phyloP scores from a whole-genome alignment of 345 rosid species.

The Corchorus olitorius region DNA sequence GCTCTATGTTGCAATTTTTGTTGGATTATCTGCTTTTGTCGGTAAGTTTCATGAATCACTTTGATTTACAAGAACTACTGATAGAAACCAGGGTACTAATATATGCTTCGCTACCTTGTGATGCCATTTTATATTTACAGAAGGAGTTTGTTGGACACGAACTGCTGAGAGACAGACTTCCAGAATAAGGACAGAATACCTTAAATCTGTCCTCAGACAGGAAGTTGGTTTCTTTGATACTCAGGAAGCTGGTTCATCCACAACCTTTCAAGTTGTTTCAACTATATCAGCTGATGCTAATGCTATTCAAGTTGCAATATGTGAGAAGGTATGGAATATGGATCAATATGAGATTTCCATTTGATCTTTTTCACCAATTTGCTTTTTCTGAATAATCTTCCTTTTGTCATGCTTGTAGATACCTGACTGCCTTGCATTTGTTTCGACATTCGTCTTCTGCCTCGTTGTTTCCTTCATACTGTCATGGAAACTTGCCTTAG shows the following conservation, averaged over 20 bases:
- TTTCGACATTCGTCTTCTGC: constrained; percentile 60
- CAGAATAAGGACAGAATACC: constrained; percentile 55
- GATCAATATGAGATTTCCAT: background rate
- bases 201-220: constrained; percentile 69
- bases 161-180: constrained; percentile 76
- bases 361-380: background rate
- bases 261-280: constrained; percentile 59
- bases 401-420: constrained; percentile 41
- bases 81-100: background rate
- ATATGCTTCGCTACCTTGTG: background rate
- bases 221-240: constrained; percentile 69
- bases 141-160: constrained; percentile 75
- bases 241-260: constrained; percentile 61
- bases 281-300: constrained; percentile 65
- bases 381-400: background rate
- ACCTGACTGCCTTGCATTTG: constrained; percentile 51
- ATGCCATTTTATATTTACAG: constrained; percentile 33
- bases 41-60: constrained; percentile 38
- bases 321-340: constrained; percentile 52
- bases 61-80: background rate
- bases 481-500: constrained; percentile 62
- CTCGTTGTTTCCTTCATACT: constrained; percentile 47
- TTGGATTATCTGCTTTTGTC: constrained; percentile 60
- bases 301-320: constrained; percentile 66
- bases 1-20: constrained; percentile 60